Evolutionary conservation across 768 basidiomycete species (phyloP).

Genomic region (Rhizopogon vulgaris): DNA sequence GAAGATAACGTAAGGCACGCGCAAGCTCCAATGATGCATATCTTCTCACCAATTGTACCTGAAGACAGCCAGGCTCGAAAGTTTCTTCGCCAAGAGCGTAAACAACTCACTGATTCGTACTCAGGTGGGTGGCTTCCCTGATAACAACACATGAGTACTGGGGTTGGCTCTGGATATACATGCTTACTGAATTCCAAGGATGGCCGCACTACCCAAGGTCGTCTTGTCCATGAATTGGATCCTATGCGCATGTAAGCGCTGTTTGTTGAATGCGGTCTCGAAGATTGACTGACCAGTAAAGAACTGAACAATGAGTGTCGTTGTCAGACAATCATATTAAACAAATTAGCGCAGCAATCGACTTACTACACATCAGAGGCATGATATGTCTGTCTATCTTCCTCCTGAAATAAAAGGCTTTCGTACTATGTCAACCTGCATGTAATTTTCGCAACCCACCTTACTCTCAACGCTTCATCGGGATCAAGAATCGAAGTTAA

Average conservation of each 20-base stretch:
- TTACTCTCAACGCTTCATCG: conserved; percentile 40
- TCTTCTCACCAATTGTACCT: conserved; percentile 2
- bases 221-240: conserved; percentile 72
- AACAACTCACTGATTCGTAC: conserved; percentile 49
- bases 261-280: neutral
- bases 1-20: neutral
- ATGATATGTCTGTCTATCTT: conserved; percentile 61
- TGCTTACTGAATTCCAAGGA: conserved; percentile 55
- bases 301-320: conserved; percentile 23
- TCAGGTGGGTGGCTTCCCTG: conserved; percentile 51
- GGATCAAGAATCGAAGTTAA: conserved; percentile 36
- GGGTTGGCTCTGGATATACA: neutral
- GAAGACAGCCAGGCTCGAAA: neutral
- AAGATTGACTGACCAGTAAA: conserved; percentile 37
- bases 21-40: neutral
- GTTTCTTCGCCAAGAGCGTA: neutral
- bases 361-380: conserved; percentile 59
- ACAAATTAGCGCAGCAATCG: neutral
- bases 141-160: neutral
- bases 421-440: neutral
- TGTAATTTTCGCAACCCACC: conserved; percentile 24
- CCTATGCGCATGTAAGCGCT: conserved; percentile 24
- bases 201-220: conserved; percentile 54
- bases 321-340: neutral
- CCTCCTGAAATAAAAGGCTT: conserved; percentile 18